phyloP scores from a whole-genome alignment of 1,284 basidiomycete species.

The Leccinum pseudoinsigne region DNA sequence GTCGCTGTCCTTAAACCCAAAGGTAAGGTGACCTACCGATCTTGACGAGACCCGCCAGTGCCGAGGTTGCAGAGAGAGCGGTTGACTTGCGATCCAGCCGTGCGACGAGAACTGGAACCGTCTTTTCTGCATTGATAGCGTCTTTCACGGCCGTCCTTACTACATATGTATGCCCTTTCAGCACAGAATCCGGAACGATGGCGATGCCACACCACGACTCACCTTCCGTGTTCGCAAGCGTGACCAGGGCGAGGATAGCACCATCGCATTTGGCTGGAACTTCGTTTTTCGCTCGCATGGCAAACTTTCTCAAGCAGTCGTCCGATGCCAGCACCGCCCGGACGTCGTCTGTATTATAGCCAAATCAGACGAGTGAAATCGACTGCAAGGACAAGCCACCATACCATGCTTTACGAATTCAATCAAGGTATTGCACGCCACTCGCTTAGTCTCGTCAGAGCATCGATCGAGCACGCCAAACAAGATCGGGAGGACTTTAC shows the following conservation, averaged over 20 bases:
- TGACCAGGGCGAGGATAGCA: constrained; percentile 21
- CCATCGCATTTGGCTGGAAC: constrained; percentile 17
- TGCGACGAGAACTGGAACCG: constrained; percentile 20
- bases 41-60: constrained; percentile 17
- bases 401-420: constrained; percentile 21
- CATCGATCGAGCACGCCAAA: constrained; percentile 25
- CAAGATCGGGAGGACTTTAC: constrained; percentile 16
- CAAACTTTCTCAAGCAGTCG: constrained; percentile 18
- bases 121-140: constrained; percentile 19
- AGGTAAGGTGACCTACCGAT: constrained; percentile 20
- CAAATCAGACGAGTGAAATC: background rate
- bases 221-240: constrained; percentile 18
- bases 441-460: constrained; percentile 22
- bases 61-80: constrained; percentile 23
- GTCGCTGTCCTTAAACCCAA: background rate
- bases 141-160: constrained; percentile 13
- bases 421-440: constrained; percentile 15
- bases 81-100: constrained; percentile 18
- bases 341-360: constrained; percentile 12
- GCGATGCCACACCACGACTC: background rate
- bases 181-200: background rate
- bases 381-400: background rate
- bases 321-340: constrained; percentile 7
- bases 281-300: constrained; percentile 13
- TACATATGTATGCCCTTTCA: background rate